Evolutionary conservation across 176 grass and related monocot genomes (phyloP), one percentile per base, ranked within the genome.

Genomic region (Otatea glauca): DNA sequence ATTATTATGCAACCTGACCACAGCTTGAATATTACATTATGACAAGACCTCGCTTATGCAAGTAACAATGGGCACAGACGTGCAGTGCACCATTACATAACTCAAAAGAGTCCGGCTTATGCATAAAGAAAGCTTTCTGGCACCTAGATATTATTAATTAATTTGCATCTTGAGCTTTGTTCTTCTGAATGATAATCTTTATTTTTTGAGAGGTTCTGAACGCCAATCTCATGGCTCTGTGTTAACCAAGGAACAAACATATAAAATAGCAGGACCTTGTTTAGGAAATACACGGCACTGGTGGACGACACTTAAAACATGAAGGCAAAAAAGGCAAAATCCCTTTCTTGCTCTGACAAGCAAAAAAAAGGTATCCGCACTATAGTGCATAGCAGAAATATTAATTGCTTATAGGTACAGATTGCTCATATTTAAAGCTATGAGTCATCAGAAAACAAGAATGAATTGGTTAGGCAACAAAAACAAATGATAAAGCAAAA

Each of bases 121-220:
- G 48, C 48, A 72, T 17, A 23, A 63, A 64, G 51, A 68, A 65
- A 17, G 0, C 1, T 35, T 75, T 81, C 50, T 44, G 8, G 32
- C 67, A 77, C 74, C 18, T 82, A 18, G 65, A 27, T 65, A 72
- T 71, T 35, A 70, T 75, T 58, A 71, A 53, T 72, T 83, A 69
- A 41, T 50, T 17, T 54, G 34, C 78, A 83, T 54, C 56, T 63
- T 77, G 66, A 82, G 65, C 56, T 83, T 74, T 55, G 63, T 12
- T 68, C 25, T 34, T 58, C 20, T 61, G 27, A 47, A 68, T 74
- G 25, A 39, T 4, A 35, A 56, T 60, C 29, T 32, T 65, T 68
- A 14, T 55, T 24, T 18, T 53, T 66, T 66, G 35, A 67, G 43
- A 16, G 42, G 5, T 67, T 37, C 62, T 67, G 72, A 14, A 55